Evolutionary conservation across 2,329 filamentous ascomycete genomes (phyloP).

Genomic region (Arthroderma sp.): DNA sequence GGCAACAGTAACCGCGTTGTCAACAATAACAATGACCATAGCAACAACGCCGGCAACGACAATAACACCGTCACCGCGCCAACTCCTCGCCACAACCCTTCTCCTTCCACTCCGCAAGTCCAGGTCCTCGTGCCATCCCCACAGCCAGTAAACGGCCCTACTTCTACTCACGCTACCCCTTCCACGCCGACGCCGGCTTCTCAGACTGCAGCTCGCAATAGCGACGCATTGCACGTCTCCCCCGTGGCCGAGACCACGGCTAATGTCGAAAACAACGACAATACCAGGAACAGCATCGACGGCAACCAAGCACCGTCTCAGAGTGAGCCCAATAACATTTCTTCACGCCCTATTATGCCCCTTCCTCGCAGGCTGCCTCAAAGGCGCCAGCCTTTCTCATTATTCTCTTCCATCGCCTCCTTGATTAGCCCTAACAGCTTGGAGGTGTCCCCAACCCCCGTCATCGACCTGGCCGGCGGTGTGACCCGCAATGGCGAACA

Average conservation of each 20-base stretch:
- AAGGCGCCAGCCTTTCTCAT: background rate
- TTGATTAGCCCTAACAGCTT: constrained; percentile 4
- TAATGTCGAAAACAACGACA: background rate
- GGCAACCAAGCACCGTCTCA: background rate
- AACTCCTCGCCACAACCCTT: background rate
- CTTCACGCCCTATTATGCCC: background rate
- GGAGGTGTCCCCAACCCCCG: background rate
- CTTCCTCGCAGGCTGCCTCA: background rate
- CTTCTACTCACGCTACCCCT: background rate
- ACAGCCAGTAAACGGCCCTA: background rate
- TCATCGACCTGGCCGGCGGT: background rate
- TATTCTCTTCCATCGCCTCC: background rate
- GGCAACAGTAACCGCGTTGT: background rate
- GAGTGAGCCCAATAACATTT: constrained; percentile 6
- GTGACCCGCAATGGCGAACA: constrained; percentile 1
- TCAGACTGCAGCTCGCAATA: background rate
- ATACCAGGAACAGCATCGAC: background rate
- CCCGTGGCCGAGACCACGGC: background rate
- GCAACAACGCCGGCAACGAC: background rate
- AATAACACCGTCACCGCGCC: background rate
- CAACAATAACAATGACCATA: background rate
- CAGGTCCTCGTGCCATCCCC: background rate
- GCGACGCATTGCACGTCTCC: constrained; percentile 1
- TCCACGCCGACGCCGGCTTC: background rate
- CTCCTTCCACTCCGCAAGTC: background rate